These are phyloP conservation scores for Nosema muscidifuracis DNA, from an alignment of 371 early-diverging fungal species.

Conservation along the genomic window DNA sequence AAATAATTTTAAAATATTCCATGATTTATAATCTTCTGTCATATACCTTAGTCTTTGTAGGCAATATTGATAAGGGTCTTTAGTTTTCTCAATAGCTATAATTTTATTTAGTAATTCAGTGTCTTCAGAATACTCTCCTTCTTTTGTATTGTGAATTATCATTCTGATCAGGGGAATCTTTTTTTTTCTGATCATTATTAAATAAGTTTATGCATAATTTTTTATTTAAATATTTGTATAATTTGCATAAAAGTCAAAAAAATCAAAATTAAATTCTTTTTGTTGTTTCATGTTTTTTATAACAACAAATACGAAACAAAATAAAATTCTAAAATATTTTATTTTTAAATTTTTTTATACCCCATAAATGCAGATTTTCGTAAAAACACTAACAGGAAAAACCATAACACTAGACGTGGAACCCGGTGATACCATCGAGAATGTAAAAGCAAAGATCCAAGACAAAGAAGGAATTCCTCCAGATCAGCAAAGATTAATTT, in stretches of 20 bases:
- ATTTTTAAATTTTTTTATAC: background rate
- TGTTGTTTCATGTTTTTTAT: too few relatives aligned
- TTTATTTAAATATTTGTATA: too few relatives aligned
- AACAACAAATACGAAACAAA: too few relatives aligned
- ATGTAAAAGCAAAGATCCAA: slow-evolving; percentile 91
- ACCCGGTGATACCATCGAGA: slow-evolving; percentile 82
- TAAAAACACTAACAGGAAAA: slow-evolving; percentile 94
- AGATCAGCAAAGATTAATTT: slow-evolving; percentile 98
- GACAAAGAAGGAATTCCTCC: slow-evolving; percentile 98
- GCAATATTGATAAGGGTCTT: slow-evolving; percentile 35
- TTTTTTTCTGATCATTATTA: too few relatives aligned
- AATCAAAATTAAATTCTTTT: too few relatives aligned
- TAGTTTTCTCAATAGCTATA: background rate
- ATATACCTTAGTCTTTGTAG: slow-evolving; percentile 39
- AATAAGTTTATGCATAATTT: too few relatives aligned
- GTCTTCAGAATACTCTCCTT: slow-evolving; percentile 19
- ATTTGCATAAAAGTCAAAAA: too few relatives aligned
- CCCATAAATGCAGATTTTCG: slow-evolving; percentile 74
- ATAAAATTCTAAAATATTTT: too few relatives aligned
- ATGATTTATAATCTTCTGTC: slow-evolving; percentile 57
- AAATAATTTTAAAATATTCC: slow-evolving; percentile 39
- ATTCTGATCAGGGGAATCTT: slow-evolving; percentile 12
- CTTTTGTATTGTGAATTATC: slow-evolving; percentile 45
- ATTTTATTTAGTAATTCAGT: slow-evolving; percentile 27
- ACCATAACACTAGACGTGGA: slow-evolving; percentile 94